Percentiles rank a stretch among this genome's conserved stretches.
Evolutionary conservation across 148 eudicot species (phyloP).

Genomic region (Fallopia convolvulus): DNA sequence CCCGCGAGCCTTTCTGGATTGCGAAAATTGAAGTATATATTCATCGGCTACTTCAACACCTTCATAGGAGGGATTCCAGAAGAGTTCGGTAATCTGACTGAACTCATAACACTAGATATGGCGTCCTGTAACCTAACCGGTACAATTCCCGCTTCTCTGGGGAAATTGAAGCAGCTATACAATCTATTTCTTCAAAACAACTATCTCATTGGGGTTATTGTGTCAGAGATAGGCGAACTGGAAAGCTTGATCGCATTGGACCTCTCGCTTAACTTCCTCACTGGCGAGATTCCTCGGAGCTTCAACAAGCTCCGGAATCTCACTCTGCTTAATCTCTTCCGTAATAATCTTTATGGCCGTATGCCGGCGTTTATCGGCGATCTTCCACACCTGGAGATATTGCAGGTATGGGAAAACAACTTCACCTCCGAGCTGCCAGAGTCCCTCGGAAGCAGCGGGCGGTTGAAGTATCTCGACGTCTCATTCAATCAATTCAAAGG

Average conservation of each 20-base stretch:
- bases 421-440: slow-evolving; percentile 36
- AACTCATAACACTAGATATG: slow-evolving; percentile 20
- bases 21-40: slow-evolving; percentile 7
- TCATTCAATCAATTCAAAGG: slow-evolving; percentile 32
- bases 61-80: slow-evolving; percentile 29
- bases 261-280: slow-evolving; percentile 12
- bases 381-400: slow-evolving; percentile 28
- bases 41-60: slow-evolving; percentile 18
- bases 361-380: slow-evolving; percentile 38
- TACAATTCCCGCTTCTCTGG: slow-evolving; percentile 24
- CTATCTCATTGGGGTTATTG: slow-evolving; percentile 22
- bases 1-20: slow-evolving; percentile 24
- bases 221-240: slow-evolving; percentile 12
- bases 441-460: slow-evolving; percentile 41
- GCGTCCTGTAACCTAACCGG: slow-evolving; percentile 17
- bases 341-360: slow-evolving; percentile 33
- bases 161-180: slow-evolving; percentile 18
- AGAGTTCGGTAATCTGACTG: slow-evolving; percentile 23
- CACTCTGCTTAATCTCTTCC: slow-evolving; percentile 22
- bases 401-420: slow-evolving; percentile 45
- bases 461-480: slow-evolving; percentile 34
- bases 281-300: slow-evolving; percentile 35
- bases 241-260: slow-evolving; percentile 9
- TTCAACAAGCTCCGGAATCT: slow-evolving; percentile 27
- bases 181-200: background rate